Percentiles rank a stretch among this genome's conserved stretches.
phyloP scores from a whole-genome alignment of 2,329 filamentous ascomycete species.

The Ceratocystis variospora region DNA sequence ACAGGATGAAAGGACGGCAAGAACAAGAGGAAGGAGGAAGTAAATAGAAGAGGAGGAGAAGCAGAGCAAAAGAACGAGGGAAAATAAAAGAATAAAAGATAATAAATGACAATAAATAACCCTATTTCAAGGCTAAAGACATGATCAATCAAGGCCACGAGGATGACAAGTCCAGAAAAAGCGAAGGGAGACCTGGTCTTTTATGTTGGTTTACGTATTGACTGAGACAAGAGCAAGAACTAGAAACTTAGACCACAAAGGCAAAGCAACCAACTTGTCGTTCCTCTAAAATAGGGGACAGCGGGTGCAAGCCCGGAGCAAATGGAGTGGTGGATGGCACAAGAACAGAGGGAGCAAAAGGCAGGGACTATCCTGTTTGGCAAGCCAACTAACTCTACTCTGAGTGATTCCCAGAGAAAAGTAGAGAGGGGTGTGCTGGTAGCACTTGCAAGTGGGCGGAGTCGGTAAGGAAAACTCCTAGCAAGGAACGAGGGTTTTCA shows the following conservation, averaged over 20 bases:
- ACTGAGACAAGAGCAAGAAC: not conserved
- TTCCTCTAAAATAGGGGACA: not conserved
- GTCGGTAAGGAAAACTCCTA: not conserved
- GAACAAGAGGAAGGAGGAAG: not conserved
- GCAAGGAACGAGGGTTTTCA: not conserved
- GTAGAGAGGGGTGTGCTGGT: not conserved
- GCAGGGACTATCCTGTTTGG: not conserved
- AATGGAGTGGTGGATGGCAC: not conserved
- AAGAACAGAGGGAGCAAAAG: not conserved
- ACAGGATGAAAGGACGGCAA: not conserved
- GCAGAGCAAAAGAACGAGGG: not conserved
- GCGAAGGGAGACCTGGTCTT: constrained; percentile 8
- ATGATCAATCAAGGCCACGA: constrained; percentile 7
- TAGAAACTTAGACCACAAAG: not conserved
- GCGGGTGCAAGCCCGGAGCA: not conserved
- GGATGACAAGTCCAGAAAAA: constrained; percentile 1
- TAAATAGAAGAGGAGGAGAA: not conserved
- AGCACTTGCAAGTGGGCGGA: not conserved
- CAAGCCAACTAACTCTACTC: not conserved
- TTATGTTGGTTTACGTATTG: constrained; percentile 4
- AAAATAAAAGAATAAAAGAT: not conserved
- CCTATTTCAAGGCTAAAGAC: constrained; percentile 4
- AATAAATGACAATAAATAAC: constrained; percentile 5
- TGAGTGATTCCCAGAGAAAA: not conserved
- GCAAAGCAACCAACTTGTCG: not conserved